These are phyloP conservation scores for Vitis hybrid DNA, from an alignment of 177 flowering plant genomes.

Conservation along the genomic window DNA sequence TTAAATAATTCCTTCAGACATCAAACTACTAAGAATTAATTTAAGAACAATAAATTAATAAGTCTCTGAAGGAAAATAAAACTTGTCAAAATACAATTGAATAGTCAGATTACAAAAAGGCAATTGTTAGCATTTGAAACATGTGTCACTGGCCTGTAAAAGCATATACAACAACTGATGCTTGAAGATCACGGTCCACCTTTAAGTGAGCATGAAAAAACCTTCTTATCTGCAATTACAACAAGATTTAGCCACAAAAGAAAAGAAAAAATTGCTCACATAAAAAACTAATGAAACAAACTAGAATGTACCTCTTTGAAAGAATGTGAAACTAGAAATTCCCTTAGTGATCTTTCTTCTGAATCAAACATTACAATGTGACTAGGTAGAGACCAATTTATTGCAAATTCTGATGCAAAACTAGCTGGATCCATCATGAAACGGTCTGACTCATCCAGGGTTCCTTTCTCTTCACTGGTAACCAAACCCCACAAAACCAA, in stretches of 20 bases:
- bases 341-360: conserved; percentile 54
- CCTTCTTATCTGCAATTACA: conserved; percentile 49
- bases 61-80: too few species aligned
- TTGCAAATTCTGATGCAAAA: conserved; percentile 48
- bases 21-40: too few species aligned
- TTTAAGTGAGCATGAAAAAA: conserved; percentile 93
- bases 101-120: not conserved
- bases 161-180: conserved; percentile 65
- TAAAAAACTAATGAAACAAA: not conserved
- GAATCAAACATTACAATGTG: conserved; percentile 81
- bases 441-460: conserved; percentile 71
- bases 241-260: not conserved
- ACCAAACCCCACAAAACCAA: conserved; percentile 6
- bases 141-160: conserved; percentile 16
- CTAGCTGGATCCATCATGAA: conserved; percentile 76
- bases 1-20: too few species aligned
- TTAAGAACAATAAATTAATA: too few species aligned
- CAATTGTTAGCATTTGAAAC: not conserved
- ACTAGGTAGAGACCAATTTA: conserved; percentile 67
- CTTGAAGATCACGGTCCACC: conserved; percentile 84
- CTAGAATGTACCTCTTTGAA: conserved; percentile 52
- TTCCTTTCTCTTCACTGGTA: conserved; percentile 55
- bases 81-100: too few species aligned
- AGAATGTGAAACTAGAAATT: conserved; percentile 54
- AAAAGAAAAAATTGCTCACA: not conserved